phyloP scores from a whole-genome alignment of 2,329 filamentous ascomycete genomes.

The Colletotrichum chlorophyti region DNA sequence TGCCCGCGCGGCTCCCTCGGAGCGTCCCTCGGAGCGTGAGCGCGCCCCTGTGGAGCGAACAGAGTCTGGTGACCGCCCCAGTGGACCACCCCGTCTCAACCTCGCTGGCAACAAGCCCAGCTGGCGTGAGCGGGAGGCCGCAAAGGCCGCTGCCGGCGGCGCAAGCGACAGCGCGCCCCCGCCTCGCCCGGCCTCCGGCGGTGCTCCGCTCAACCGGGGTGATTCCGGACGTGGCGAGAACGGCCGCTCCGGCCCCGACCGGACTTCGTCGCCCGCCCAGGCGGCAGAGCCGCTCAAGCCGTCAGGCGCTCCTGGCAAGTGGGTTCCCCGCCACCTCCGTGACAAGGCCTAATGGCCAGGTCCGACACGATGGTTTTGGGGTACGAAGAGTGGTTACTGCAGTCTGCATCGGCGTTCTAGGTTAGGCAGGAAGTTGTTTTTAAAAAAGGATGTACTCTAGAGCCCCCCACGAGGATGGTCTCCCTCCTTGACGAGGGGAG shows the following conservation, averaged over 20 bases:
- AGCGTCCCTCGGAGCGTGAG: constrained; percentile 28
- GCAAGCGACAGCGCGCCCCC: constrained; percentile 45
- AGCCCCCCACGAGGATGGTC: constrained; percentile 39
- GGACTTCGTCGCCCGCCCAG: constrained; percentile 47
- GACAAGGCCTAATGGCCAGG: constrained; percentile 47
- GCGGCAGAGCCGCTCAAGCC: constrained; percentile 57
- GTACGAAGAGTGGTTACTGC: constrained; percentile 21
- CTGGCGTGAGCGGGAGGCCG: constrained; percentile 77
- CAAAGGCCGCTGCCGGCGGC: constrained; percentile 44
- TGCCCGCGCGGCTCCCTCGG: constrained; percentile 31
- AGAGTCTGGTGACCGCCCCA: constrained; percentile 52
- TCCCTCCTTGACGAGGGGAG: constrained; percentile 38
- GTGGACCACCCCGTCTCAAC: constrained; percentile 65
- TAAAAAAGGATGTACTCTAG: constrained; percentile 45
- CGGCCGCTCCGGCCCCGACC: constrained; percentile 34
- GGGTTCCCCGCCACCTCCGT: constrained; percentile 58
- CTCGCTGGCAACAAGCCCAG: constrained; percentile 68
- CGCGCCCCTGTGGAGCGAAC: constrained; percentile 46
- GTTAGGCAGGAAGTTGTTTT: constrained; percentile 39
- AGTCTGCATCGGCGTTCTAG: constrained; percentile 47
- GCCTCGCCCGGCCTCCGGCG: constrained; percentile 43
- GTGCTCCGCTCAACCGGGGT: constrained; percentile 50
- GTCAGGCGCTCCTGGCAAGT: constrained; percentile 63
- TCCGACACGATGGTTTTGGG: too few relatives aligned
- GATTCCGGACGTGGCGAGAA: constrained; percentile 51